Evolutionary conservation across 108 stramenopile species (phyloP).

Genomic region (Skeletonema potamos): DNA sequence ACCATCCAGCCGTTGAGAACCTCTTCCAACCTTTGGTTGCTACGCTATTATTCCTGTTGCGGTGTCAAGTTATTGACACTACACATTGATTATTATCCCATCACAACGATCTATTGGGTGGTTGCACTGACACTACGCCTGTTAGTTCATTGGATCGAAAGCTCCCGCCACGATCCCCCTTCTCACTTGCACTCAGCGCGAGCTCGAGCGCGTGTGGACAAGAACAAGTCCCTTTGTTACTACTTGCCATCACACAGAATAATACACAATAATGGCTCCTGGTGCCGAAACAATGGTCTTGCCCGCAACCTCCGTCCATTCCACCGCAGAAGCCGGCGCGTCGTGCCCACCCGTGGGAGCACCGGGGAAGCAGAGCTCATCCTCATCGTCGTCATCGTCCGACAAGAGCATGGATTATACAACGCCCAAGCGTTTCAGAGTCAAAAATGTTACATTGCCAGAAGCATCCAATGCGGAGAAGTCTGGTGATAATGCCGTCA

Average conservation of each 20-base stretch:
- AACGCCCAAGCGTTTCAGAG: conserved; percentile 23
- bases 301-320: not conserved
- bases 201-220: no score
- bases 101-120: not conserved
- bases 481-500: conserved; percentile 3
- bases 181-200: no score
- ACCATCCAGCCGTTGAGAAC: not conserved
- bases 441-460: not conserved
- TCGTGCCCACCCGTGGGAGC: not conserved
- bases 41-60: no score
- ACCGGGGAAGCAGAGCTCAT: not conserved
- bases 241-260: not conserved
- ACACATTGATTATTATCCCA: not conserved
- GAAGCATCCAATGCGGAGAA: not conserved
- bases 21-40: no score
- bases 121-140: not conserved
- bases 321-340: conserved; percentile 1
- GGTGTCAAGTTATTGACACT: not conserved
- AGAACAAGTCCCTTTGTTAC: no score
- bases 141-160: not conserved
- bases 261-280: not conserved
- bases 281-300: not conserved
- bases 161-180: not conserved
- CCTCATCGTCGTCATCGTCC: not conserved
- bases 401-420: conserved; percentile 8